phyloP scores from a whole-genome alignment of 139 green algal genomes.

The Micractinium conductrix region DNA sequence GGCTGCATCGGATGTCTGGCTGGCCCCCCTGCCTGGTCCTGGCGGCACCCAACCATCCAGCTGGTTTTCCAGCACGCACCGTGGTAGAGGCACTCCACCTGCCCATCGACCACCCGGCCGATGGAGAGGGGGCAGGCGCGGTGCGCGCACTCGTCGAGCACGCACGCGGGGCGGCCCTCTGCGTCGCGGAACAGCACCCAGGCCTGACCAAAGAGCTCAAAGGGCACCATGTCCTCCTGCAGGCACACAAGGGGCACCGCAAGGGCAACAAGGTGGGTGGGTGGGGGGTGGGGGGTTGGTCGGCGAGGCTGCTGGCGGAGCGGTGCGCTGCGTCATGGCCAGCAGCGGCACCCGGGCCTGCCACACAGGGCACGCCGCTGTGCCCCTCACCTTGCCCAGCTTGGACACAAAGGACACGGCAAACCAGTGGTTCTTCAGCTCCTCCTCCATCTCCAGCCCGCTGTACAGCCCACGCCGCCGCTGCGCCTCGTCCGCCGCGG shows the following conservation, averaged over 20 bases:
- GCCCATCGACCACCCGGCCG: conserved; percentile 75
- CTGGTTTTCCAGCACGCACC: conserved; percentile 38
- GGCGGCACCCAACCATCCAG: background rate
- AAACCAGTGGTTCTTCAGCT: conserved; percentile 55
- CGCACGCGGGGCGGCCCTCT: conserved; percentile 33
- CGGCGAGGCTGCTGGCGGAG: no score
- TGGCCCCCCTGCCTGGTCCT: background rate
- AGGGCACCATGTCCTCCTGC: conserved; percentile 55
- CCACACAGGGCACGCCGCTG: background rate
- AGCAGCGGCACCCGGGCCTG: no score
- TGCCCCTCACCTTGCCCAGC: conserved; percentile 23
- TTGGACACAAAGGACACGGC: conserved; percentile 42
- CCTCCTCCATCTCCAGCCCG: conserved; percentile 46
- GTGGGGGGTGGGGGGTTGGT: no score
- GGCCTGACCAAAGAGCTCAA: conserved; percentile 95
- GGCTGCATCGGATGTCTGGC: no score
- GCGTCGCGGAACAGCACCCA: conserved; percentile 95
- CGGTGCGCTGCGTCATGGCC: no score
- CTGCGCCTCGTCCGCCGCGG: background rate
- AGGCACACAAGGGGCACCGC: no score
- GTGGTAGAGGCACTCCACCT: conserved; percentile 93
- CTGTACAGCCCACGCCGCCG: conserved; percentile 18
- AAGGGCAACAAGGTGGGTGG: no score
- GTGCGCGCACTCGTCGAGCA: conserved; percentile 93
- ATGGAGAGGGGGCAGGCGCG: conserved; percentile 92